Base-by-base conservation (phyloP, 129 eudicot species). In the Lactuca sativa region DNA sequence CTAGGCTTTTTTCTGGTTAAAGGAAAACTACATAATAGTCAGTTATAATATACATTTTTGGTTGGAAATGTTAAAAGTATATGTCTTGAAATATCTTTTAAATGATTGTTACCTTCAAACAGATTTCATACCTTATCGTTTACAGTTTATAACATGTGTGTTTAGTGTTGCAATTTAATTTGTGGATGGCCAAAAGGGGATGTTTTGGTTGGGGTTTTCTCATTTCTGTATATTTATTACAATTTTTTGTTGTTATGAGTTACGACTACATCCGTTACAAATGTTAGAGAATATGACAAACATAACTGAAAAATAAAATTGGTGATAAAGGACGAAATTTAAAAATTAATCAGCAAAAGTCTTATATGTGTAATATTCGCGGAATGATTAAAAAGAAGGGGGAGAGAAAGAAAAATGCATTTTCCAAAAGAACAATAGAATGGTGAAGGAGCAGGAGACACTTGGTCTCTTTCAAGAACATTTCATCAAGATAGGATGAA, bases 1-100 rank as follows among this genome's bases (percentile, higher is more conserved):
- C 97, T 18, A 90, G 79, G 49, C 85, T 92, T n/a, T 93, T 93
- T 84, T 83, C 89, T 4, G 62, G 86, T 72, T 81, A 69, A 82
- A 32, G 9, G 55, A 34, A 10, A 41, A 34, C 32, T 59, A 59
- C 48, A 32, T 5, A 11, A 53, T 4, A 11, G 34, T 4, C 30
- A 33, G 0, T 18, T 16, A n/a, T 2, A 4, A 11, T 40, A 38
- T 55, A 64, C 8, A 7, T 64, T 64, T 41, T 37, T 57, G 21
- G 38, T 66, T 57, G 52, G 40, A 64, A 25, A 37, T 0, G 12
- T 49, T 17, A 41, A 11, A 44, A 15, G 17, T 15, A 32, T 60
- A 34, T 18, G 47, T 32, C 62, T 12, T 17, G 11, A 61, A 59
- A 16, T 15, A 30, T 59, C 56, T n/a, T 62, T 71, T 48, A 12